Percentiles rank a stretch among this genome's conserved stretches.
phyloP scores from a whole-genome alignment of 225 moss, liverwort and hornwort species.

The Marchantia paleacea region DNA sequence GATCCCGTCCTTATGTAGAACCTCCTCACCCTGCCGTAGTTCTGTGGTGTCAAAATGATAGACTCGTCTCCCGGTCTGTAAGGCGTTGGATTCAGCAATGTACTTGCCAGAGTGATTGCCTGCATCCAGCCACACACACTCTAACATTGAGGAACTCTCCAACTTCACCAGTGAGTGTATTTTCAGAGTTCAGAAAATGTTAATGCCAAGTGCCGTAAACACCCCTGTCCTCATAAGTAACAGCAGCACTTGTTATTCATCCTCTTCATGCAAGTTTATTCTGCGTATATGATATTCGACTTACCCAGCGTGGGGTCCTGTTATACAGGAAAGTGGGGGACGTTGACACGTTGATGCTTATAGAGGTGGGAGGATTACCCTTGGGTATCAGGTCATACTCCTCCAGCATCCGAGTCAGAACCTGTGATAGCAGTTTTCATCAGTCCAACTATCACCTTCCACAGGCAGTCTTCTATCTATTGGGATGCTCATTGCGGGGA shows the following conservation, averaged over 20 bases:
- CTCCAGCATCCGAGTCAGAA: constrained; percentile 41
- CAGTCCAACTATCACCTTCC: not conserved
- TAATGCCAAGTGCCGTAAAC: not conserved
- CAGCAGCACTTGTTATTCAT: no score
- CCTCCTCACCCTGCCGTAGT: constrained; percentile 5
- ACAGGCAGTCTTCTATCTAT: no score
- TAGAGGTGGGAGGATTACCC: constrained; percentile 47
- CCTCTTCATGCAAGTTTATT: not conserved
- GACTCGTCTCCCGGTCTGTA: constrained; percentile 14
- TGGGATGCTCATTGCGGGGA: no score
- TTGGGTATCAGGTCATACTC: constrained; percentile 34
- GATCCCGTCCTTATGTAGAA: constrained; percentile 5
- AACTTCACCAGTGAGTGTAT: no score
- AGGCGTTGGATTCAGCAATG: constrained; percentile 12
- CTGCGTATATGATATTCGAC: not conserved
- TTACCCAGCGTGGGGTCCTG: constrained; percentile 43
- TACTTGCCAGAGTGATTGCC: constrained; percentile 19
- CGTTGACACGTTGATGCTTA: not conserved
- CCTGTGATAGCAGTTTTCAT: constrained; percentile 36
- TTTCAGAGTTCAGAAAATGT: no score
- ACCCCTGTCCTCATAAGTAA: not conserved
- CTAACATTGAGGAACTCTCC: no score
- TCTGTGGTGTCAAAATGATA: not conserved
- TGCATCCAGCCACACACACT: not conserved
- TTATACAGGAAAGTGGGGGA: constrained; percentile 52